Conservation (phyloP, 345 rosid genomes). For the Carallia pectinifolia region DNA sequence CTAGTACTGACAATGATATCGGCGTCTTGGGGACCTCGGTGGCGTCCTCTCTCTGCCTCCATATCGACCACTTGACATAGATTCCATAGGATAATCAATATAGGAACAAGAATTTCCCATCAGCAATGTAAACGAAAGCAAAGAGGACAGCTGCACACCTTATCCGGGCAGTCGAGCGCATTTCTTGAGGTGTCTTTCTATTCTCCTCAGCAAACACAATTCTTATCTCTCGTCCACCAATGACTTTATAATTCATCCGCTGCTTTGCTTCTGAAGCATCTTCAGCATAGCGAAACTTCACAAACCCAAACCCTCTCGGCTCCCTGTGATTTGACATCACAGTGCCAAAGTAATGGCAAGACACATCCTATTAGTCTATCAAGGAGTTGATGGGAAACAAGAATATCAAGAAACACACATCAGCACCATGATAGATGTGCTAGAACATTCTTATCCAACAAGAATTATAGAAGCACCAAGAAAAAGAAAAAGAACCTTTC, state of each 20-base stretch:
- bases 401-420: background rate
- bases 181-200: constrained; percentile 84
- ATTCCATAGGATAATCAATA: constrained; percentile 4
- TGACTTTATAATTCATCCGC: constrained; percentile 68
- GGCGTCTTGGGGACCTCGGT: constrained; percentile 67
- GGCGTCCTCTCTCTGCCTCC: constrained; percentile 67
- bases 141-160: constrained; percentile 37
- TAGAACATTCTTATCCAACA: too few species aligned
- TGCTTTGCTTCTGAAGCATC: constrained; percentile 93
- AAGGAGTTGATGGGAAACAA: background rate
- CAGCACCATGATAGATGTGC: too few species aligned
- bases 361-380: background rate
- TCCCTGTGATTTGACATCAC: constrained; percentile 45
- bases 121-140: background rate
- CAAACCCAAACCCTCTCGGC: constrained; percentile 96
- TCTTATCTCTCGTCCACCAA: constrained; percentile 93
- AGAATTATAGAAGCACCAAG: too few species aligned
- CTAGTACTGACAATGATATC: constrained; percentile 57
- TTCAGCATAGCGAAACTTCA: constrained; percentile 81
- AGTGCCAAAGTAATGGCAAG: background rate
- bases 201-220: constrained; percentile 96
- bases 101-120: background rate
- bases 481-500: too few species aligned
- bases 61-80: constrained; percentile 52
- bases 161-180: constrained; percentile 43